These are phyloP conservation scores for Oidiodendron maius DNA, from an alignment of 495 filamentous ascomycete species.

Conservation along the genomic window DNA sequence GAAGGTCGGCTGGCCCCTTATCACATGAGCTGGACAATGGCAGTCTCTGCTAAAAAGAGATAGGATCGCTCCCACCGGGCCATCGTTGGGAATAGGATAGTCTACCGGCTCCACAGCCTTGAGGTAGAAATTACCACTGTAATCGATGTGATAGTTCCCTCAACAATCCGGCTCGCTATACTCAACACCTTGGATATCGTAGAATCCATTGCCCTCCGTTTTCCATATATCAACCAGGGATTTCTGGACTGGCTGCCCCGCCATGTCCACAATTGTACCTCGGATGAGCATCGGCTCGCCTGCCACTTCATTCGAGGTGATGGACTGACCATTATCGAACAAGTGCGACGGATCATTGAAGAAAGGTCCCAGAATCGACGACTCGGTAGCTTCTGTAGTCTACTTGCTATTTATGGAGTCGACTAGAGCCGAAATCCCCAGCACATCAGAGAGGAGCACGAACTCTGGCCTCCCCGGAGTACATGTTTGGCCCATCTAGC, in stretches of 20 bases:
- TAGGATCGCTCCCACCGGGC: too few relatives aligned
- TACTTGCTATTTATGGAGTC: conserved; percentile 89
- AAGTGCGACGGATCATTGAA: conserved; percentile 78
- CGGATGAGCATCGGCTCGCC: conserved; percentile 68
- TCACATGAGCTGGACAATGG: too few relatives aligned
- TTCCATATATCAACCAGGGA: conserved; percentile 90
- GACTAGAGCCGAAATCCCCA: conserved; percentile 82
- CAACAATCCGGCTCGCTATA: too few relatives aligned
- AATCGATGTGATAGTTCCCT: too few relatives aligned
- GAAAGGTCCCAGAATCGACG: conserved; percentile 86
- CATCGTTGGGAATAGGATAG: too few relatives aligned
- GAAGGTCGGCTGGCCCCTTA: too few relatives aligned
- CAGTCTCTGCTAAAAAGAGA: too few relatives aligned
- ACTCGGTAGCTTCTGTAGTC: conserved; percentile 67
- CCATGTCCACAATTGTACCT: conserved; percentile 67
- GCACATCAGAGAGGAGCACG: conserved; percentile 80
- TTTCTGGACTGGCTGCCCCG: conserved; percentile 61
- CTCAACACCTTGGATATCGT: conserved; percentile 95
- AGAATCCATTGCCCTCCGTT: conserved; percentile 76
- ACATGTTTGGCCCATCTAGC: too few relatives aligned
- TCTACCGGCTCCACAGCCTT: too few relatives aligned
- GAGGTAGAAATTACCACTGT: too few relatives aligned
- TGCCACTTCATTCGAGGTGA: conserved; percentile 63
- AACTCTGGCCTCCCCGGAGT: too few relatives aligned
- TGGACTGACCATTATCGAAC: conserved; percentile 53